phyloP scores from a whole-genome alignment of 148 eudicot species.

The Bassia scoparia region DNA sequence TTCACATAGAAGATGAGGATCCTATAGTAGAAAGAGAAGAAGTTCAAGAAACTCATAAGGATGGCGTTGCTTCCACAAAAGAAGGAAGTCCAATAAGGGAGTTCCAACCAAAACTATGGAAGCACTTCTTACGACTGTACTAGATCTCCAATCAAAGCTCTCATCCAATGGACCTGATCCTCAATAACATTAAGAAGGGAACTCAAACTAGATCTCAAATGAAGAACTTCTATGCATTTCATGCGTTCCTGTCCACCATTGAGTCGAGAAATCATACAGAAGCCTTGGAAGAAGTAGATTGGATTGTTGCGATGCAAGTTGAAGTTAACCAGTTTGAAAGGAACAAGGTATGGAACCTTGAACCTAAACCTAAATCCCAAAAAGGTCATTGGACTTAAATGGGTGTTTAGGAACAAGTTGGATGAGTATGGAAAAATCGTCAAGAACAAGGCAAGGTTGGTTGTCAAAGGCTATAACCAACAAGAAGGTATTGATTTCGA shows the following conservation, averaged over 20 bases:
- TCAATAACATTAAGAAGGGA: not conserved
- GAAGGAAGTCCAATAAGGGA: not conserved
- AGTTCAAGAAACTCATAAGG: too few species aligned
- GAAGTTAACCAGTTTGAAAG: constrained; percentile 14
- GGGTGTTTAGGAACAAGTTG: too few species aligned
- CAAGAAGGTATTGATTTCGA: constrained; percentile 5
- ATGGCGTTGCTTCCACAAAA: too few species aligned
- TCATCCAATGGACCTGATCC: not conserved
- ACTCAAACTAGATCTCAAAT: not conserved
- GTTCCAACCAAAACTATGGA: not conserved
- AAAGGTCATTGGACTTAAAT: too few species aligned
- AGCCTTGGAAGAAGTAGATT: not conserved
- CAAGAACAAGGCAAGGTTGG: constrained; percentile 6
- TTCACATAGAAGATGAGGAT: not conserved
- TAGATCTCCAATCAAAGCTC: too few species aligned
- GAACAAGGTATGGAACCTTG: not conserved
- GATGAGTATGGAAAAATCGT: not conserved
- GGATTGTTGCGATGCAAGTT: constrained; percentile 1
- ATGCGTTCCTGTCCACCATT: not conserved
- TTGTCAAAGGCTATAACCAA: not conserved
- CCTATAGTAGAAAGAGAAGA: too few species aligned
- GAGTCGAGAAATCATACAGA: not conserved
- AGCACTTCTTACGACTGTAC: too few species aligned
- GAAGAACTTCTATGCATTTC: not conserved
- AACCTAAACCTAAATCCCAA: not conserved